Conservation (phyloP, 1,139 yeast species). For the Suhomyces maxii region DNA sequence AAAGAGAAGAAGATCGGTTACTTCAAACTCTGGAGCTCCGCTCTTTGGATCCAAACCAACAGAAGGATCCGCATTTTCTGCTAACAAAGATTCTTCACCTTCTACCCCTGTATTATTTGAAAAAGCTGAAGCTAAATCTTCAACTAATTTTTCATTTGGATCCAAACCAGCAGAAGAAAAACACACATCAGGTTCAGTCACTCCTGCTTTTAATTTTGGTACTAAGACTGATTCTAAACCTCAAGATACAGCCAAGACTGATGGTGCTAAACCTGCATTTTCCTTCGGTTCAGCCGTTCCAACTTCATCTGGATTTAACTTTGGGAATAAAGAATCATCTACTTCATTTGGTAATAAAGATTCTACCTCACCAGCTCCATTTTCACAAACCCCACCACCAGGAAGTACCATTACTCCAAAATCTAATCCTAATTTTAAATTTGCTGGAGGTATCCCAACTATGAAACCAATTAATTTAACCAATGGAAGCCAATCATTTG, state of each 20-base stretch:
- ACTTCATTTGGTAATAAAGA: slow-evolving; percentile 13
- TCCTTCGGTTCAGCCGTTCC: background rate
- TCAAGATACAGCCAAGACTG: background rate
- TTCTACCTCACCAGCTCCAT: slow-evolving; percentile 6
- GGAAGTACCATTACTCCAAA: slow-evolving; percentile 8
- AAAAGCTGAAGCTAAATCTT: background rate
- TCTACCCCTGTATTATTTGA: slow-evolving; percentile 8
- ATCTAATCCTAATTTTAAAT: slow-evolving; percentile 12
- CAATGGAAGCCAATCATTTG: slow-evolving; percentile 4
- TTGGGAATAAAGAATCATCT: slow-evolving; percentile 5
- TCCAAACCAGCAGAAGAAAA: background rate
- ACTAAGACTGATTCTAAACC: background rate
- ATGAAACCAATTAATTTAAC: slow-evolving; percentile 6
- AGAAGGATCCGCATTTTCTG: slow-evolving; percentile 4
- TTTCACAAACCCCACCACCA: background rate
- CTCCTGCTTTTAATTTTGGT: slow-evolving; percentile 6
- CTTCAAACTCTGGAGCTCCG: slow-evolving; percentile 1
- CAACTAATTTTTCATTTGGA: background rate
- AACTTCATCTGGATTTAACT: slow-evolving; percentile 3
- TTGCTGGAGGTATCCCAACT: slow-evolving; percentile 13
- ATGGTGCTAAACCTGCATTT: background rate
- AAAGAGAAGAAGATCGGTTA: background rate
- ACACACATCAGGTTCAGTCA: slow-evolving; percentile 1
- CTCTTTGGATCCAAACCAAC: background rate
- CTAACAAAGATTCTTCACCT: slow-evolving; percentile 2